Evolutionary conservation across 352 stramenopile genomes (phyloP).

Genomic region (Pythium vanterpoolii): DNA sequence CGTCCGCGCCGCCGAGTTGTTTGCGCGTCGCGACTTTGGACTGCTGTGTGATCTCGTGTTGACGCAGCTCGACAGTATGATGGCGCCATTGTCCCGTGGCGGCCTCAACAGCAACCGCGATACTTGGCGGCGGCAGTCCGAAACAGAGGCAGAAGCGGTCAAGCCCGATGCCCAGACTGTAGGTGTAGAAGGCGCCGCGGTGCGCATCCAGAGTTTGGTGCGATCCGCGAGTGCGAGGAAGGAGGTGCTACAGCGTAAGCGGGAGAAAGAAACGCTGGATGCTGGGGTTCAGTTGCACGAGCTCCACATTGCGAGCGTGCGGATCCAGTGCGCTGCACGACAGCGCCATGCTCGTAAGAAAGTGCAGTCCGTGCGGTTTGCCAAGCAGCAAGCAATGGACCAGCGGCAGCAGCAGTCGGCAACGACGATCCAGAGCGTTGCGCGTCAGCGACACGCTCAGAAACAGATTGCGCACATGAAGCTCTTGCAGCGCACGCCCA

Average conservation of each 20-base stretch:
- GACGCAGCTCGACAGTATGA: constrained; percentile 51
- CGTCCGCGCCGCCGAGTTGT: constrained; percentile 30
- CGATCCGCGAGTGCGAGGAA: constrained; percentile 6
- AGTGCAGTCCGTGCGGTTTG: constrained; percentile 29
- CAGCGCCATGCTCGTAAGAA: constrained; percentile 32
- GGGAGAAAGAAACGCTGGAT: constrained; percentile 20
- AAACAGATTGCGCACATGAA: constrained; percentile 33
- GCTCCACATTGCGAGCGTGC: constrained; percentile 26
- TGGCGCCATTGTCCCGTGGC: constrained; percentile 21
- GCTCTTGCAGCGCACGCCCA: constrained; percentile 26
- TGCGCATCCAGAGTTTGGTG: constrained; percentile 38
- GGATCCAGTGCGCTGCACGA: constrained; percentile 52
- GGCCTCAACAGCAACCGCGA: constrained; percentile 7
- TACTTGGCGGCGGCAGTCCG: constrained; percentile 1
- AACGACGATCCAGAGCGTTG: constrained; percentile 32
- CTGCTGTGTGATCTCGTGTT: constrained; percentile 63
- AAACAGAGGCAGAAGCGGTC: not conserved
- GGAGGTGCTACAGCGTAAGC: constrained; percentile 19
- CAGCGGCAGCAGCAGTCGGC: constrained; percentile 15
- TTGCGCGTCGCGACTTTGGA: constrained; percentile 45
- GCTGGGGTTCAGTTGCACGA: constrained; percentile 5
- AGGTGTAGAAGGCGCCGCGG: constrained; percentile 16
- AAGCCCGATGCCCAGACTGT: not conserved
- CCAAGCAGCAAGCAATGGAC: constrained; percentile 10
- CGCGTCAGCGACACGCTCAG: constrained; percentile 43